Conservation (phyloP, 1,284 basidiomycete species). For the Ganoderma boninense region DNA sequence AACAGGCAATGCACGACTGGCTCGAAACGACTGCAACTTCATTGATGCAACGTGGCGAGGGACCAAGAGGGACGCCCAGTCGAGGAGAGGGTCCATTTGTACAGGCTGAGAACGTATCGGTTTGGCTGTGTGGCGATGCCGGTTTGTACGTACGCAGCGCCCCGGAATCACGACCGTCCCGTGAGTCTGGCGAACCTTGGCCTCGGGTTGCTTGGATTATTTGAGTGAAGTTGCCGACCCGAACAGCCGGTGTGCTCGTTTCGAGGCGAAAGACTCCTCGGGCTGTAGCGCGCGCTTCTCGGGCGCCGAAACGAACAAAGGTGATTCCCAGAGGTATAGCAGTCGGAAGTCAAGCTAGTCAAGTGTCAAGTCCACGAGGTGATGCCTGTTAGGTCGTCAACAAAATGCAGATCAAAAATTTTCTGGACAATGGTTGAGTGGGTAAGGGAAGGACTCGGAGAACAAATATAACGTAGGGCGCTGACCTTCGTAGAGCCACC, state of each 20-base stretch:
- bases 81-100: constrained; percentile 3
- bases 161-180: not conserved
- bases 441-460: not conserved
- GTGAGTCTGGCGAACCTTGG: not conserved
- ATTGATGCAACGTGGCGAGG: constrained; percentile 25
- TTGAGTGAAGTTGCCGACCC: not conserved
- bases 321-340: not conserved
- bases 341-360: not conserved
- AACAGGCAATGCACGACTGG: not conserved
- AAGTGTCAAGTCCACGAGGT: not conserved
- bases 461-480: not conserved
- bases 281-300: not conserved
- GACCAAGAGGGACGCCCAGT: constrained; percentile 12
- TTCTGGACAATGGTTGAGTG: not conserved
- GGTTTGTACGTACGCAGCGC: constrained; percentile 17
- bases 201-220: not conserved
- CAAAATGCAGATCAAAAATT: not conserved
- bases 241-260: not conserved
- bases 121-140: constrained; percentile 16
- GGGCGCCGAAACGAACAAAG: not conserved
- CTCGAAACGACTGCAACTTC: not conserved
- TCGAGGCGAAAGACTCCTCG: not conserved
- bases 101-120: not conserved
- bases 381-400: not conserved
- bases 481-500: not conserved